Percentiles rank a stretch among this genome's conserved stretches.
Evolutionary conservation across 768 basidiomycete genomes (phyloP).

Genomic region (Infundibulicybe gibba): DNA sequence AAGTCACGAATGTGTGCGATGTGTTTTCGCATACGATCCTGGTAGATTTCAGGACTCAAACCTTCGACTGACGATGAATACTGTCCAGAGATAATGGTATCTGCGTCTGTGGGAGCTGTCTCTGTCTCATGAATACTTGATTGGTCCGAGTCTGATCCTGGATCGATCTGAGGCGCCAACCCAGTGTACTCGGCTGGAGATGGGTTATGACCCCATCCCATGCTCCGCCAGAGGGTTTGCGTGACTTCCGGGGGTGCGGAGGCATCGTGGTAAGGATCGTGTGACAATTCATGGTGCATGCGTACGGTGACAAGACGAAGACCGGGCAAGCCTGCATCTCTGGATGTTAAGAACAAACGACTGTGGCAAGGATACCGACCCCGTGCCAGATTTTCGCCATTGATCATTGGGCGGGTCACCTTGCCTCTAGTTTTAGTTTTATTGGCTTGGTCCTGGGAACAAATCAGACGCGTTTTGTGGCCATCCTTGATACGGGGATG

Average conservation of each 20-base stretch:
- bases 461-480: slow-evolving; percentile 49
- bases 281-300: slow-evolving; percentile 40
- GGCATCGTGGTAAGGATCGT: slow-evolving; percentile 38
- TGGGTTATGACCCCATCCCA: slow-evolving; percentile 14
- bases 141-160: too few relatives aligned
- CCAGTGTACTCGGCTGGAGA: too few relatives aligned
- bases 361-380: slow-evolving; percentile 40
- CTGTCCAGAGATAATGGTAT: background rate
- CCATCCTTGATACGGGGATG: slow-evolving; percentile 43
- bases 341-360: slow-evolving; percentile 41
- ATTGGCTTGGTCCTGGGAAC: slow-evolving; percentile 46
- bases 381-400: slow-evolving; percentile 35
- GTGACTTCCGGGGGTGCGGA: slow-evolving; percentile 33
- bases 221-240: slow-evolving; percentile 28
- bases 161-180: too few relatives aligned
- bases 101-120: too few relatives aligned
- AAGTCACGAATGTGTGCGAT: slow-evolving; percentile 41
- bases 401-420: slow-evolving; percentile 26
- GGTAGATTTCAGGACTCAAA: slow-evolving; percentile 21
- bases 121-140: too few relatives aligned
- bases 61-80: background rate
- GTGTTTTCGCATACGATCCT: slow-evolving; percentile 35
- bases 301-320: slow-evolving; percentile 31
- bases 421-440: slow-evolving; percentile 33
- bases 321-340: slow-evolving; percentile 23